phyloP scores from a whole-genome alignment of 1,139 yeast genomes.

The Maudiozyma humilis region DNA sequence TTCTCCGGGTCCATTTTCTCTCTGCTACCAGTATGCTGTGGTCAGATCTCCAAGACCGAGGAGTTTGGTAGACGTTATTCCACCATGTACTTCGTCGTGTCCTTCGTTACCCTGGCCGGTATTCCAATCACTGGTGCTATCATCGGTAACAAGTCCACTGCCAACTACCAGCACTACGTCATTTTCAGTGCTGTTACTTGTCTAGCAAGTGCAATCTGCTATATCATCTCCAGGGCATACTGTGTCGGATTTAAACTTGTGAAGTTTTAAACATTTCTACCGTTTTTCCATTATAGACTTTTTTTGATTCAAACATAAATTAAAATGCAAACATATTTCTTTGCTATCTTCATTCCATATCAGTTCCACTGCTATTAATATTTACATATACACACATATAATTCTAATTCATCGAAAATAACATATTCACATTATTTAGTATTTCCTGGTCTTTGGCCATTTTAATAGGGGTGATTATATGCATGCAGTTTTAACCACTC shows the following conservation, averaged over 20 bases:
- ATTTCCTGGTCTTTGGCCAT: no score
- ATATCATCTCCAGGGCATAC: conserved; percentile 20
- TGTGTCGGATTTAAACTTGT: conserved; percentile 19
- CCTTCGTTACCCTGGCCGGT: conserved; percentile 48
- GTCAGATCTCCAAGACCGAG: conserved; percentile 57
- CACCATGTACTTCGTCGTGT: conserved; percentile 55
- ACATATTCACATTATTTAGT: no score
- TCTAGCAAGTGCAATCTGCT: conserved; percentile 15
- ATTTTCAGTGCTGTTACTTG: conserved; percentile 22
- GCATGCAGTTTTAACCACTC: conserved; percentile 23
- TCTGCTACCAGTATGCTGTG: conserved; percentile 43
- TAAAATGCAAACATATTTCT: neutral
- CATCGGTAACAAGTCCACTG: conserved; percentile 26
- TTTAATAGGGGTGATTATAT: conserved; percentile 5
- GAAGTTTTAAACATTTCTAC: conserved; percentile 16
- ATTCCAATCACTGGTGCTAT: conserved; percentile 50
- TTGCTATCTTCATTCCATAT: neutral
- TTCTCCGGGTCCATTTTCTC: conserved; percentile 44
- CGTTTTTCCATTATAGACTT: no score
- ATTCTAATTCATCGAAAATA: neutral
- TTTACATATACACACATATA: neutral
- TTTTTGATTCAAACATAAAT: no score
- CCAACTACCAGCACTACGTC: conserved; percentile 20
- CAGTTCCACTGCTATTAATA: neutral
- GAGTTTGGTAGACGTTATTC: conserved; percentile 65